Conservation (phyloP, 2,329 filamentous ascomycete genomes). For the Zymoseptoria brevis region DNA sequence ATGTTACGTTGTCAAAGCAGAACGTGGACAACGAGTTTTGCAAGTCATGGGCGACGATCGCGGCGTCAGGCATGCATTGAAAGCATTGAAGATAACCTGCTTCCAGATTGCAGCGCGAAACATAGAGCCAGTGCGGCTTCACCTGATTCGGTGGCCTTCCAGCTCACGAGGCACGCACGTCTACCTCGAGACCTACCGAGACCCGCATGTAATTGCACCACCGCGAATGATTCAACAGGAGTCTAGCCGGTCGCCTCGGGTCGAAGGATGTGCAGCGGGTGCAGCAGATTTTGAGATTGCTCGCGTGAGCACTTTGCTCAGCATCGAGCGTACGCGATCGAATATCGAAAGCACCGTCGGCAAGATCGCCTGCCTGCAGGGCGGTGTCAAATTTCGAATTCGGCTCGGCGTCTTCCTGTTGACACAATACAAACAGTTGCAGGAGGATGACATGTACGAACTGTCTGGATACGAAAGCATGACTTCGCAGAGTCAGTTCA, state of each 20-base stretch:
- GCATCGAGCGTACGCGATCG: conserved; percentile 8
- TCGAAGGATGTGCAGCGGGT: conserved; percentile 2
- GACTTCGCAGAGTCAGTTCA: conserved; percentile 24
- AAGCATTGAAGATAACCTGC: conserved; percentile 31
- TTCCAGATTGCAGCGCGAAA: conserved; percentile 31
- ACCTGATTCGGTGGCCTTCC: conserved; percentile 22
- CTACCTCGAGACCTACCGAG: conserved; percentile 11
- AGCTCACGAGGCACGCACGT: conserved; percentile 6
- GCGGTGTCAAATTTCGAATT: conserved; percentile 28
- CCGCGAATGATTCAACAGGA: background rate
- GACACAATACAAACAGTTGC: conserved; percentile 15
- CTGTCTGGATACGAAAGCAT: conserved; percentile 28
- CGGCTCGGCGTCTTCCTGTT: conserved; percentile 31
- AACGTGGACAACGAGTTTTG: conserved; percentile 23
- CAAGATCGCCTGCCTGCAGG: conserved; percentile 29
- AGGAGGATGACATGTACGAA: conserved; percentile 16
- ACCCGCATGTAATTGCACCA: conserved; percentile 1
- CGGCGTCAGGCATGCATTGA: conserved; percentile 26
- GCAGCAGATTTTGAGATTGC: background rate
- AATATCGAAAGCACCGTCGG: conserved; percentile 20
- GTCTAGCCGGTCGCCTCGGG: conserved; percentile 10
- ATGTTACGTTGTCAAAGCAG: conserved; percentile 30
- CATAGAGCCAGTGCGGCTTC: conserved; percentile 17
- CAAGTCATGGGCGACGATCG: conserved; percentile 24
- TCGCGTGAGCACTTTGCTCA: conserved; percentile 1